Conservation (phyloP, 2,329 filamentous ascomycete species). For the Colletotrichum higginsianum region DNA sequence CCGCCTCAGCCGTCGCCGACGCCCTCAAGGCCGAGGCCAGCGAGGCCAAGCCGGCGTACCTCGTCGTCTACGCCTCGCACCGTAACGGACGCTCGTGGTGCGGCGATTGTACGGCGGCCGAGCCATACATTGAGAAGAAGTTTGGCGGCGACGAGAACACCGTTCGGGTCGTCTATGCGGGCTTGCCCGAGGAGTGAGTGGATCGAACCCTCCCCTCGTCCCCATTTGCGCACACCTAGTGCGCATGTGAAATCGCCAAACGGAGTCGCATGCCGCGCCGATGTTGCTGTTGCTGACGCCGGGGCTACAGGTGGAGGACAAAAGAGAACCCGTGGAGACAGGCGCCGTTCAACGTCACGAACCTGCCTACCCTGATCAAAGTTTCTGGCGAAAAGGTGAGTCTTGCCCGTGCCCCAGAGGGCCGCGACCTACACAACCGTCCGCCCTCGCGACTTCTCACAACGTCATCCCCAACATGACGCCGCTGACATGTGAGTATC, state of each 20-base stretch:
- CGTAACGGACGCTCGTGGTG: constrained; percentile 39
- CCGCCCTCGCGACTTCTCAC: not conserved
- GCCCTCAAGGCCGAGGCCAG: constrained; percentile 36
- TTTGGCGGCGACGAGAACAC: constrained; percentile 32
- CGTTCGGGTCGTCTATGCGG: constrained; percentile 36
- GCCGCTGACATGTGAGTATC: constrained; percentile 14
- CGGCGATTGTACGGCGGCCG: constrained; percentile 36
- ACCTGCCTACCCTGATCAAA: constrained; percentile 39
- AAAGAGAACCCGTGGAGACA: constrained; percentile 40
- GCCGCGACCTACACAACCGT: not conserved
- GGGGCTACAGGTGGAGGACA: constrained; percentile 34
- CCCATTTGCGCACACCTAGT: not conserved
- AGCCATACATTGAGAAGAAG: constrained; percentile 41
- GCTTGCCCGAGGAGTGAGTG: constrained; percentile 40
- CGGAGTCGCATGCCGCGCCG: not conserved
- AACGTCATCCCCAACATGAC: not conserved
- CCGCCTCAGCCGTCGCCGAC: constrained; percentile 32
- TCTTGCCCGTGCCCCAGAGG: not conserved
- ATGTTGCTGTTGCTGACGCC: not conserved
- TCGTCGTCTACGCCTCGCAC: constrained; percentile 40
- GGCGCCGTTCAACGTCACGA: constrained; percentile 40
- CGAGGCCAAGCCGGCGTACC: constrained; percentile 36
- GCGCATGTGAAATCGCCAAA: not conserved
- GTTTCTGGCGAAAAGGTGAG: constrained; percentile 34
- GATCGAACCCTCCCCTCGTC: not conserved